Percentiles rank a stretch among this genome's conserved stretches.
Conservation (phyloP, 257 asterid genomes). For the Mentha longifolia region DNA sequence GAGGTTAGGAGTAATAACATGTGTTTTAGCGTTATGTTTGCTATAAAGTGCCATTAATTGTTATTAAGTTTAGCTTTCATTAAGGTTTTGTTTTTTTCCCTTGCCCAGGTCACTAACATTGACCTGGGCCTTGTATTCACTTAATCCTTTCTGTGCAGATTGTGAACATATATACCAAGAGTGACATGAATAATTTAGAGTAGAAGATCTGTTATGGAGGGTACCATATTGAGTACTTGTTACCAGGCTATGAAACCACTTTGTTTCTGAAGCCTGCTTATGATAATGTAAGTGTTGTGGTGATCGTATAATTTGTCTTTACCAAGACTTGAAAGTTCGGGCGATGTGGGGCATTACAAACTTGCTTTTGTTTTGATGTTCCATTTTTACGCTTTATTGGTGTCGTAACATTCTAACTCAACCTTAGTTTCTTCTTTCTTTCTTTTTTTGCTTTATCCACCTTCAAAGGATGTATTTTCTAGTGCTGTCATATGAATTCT, state of each 20-base stretch:
- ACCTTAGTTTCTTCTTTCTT: neutral
- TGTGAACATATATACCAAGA: conserved; percentile 48
- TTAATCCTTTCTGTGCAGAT: conserved; percentile 75
- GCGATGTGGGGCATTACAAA: neutral
- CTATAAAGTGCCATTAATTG: conserved; percentile 12
- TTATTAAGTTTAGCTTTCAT: neutral
- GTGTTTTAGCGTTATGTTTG: conserved; percentile 24
- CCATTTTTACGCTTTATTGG: neutral
- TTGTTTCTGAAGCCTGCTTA: conserved; percentile 39
- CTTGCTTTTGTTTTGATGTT: neutral
- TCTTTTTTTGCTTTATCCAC: neutral
- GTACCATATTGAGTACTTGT: conserved; percentile 43
- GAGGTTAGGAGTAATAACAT: conserved; percentile 17
- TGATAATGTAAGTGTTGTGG: conserved; percentile 41
- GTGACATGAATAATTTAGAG: conserved; percentile 46
- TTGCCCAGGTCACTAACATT: conserved; percentile 46
- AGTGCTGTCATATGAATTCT: neutral
- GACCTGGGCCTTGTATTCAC: conserved; percentile 58
- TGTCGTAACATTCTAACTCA: neutral
- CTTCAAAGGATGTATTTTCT: conserved; percentile 1
- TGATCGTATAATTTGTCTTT: conserved; percentile 45
- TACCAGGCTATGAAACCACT: conserved; percentile 43
- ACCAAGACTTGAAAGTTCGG: conserved; percentile 12
- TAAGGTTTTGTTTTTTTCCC: neutral
- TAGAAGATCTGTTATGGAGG: conserved; percentile 49